Conservation (phyloP, 2,329 filamentous ascomycete genomes). For the Lachnellula cervina region DNA sequence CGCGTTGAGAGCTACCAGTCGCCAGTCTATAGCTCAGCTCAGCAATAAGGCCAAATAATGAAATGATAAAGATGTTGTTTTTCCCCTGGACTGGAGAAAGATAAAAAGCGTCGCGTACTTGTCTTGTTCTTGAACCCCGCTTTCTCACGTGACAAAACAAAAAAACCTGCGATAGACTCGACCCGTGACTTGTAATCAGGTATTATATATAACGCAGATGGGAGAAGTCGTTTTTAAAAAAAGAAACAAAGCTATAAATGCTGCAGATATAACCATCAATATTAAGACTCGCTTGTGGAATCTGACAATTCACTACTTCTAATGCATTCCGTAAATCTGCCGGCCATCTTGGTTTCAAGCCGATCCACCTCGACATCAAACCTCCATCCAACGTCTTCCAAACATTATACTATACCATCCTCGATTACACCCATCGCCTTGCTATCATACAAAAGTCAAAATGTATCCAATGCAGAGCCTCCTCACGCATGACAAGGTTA, state of each 20-base stretch:
- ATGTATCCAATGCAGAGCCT: conserved; percentile 15
- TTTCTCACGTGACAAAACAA: not conserved
- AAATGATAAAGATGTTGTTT: too few species aligned
- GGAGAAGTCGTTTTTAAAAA: too few species aligned
- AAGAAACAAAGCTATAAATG: not conserved
- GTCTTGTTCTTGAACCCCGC: not conserved
- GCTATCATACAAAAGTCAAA: not conserved
- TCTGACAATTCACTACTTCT: not conserved
- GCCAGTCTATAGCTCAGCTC: too few species aligned
- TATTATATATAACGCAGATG: too few species aligned
- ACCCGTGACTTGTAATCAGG: not conserved
- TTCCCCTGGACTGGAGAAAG: too few species aligned
- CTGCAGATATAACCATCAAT: not conserved
- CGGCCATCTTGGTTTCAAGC: not conserved
- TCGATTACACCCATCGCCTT: not conserved
- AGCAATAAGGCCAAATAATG: too few species aligned
- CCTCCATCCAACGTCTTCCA: not conserved
- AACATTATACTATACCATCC: not conserved
- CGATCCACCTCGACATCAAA: not conserved
- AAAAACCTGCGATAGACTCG: too few species aligned
- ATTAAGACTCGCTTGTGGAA: too few species aligned
- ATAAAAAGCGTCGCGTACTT: not conserved
- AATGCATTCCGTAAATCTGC: not conserved
- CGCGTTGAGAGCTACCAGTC: too few species aligned
- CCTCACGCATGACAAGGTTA: conserved; percentile 21